A percentile compares a stretch with the other conserved stretches of the same genome.
These are phyloP conservation scores for Trematosphaeria pertusa DNA, from an alignment of 2,329 filamentous ascomycete species.

Conservation along the genomic window DNA sequence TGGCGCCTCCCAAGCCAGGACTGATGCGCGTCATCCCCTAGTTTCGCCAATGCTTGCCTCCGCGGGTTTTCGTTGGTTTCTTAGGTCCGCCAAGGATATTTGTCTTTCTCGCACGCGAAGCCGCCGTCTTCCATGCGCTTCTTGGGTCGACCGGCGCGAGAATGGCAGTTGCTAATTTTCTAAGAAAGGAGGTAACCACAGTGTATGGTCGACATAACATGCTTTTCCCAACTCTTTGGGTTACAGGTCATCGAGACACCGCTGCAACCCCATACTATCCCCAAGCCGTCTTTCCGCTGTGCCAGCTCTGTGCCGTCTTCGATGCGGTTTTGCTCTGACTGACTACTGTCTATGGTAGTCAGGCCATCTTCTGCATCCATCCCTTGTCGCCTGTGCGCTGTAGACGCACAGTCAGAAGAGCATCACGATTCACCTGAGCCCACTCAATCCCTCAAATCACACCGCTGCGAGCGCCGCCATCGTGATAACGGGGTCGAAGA, in stretches of 20 bases:
- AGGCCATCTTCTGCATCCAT: not conserved
- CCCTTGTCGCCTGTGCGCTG: not conserved
- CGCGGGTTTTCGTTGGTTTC: conserved; percentile 19
- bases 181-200: conserved; percentile 5
- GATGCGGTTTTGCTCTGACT: conserved; percentile 14
- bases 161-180: conserved; percentile 20
- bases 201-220: conserved; percentile 11
- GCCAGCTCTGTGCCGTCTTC: conserved; percentile 19
- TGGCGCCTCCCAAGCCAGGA: conserved; percentile 39
- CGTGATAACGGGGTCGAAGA: conserved; percentile 1
- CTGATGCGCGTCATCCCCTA: conserved; percentile 41
- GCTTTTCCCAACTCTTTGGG: conserved; percentile 19
- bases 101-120: conserved; percentile 40
- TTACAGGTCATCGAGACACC: conserved; percentile 28
- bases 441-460: not conserved
- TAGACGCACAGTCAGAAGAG: not conserved
- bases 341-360: not conserved
- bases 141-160: conserved; percentile 14
- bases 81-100: conserved; percentile 28
- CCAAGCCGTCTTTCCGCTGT: conserved; percentile 13
- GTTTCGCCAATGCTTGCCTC: conserved; percentile 24
- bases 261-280: conserved; percentile 29
- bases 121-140: conserved; percentile 27
- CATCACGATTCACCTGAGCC: conserved; percentile 1
- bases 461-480: conserved; percentile 12